Conservation (phyloP, 768 basidiomycete species). For the Leccinum incarnatum region DNA sequence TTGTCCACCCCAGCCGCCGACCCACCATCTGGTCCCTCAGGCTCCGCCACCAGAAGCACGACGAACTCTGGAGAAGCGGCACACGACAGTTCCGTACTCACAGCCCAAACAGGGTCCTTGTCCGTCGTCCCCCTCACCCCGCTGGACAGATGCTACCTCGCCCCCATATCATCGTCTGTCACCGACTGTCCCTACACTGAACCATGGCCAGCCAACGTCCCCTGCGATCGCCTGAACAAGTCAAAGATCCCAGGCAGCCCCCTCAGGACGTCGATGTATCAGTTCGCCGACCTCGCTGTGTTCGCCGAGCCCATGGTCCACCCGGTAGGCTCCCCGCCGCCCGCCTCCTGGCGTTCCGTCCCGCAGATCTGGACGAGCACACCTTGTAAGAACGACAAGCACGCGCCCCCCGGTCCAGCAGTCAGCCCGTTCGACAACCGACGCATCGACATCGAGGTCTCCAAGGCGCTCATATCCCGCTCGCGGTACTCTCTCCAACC, state of each 20-base stretch:
- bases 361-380: slow-evolving; percentile 27
- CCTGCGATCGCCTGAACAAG: slow-evolving; percentile 9
- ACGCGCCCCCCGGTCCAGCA: neutral
- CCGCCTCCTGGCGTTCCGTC: slow-evolving; percentile 13
- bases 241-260: slow-evolving; percentile 18
- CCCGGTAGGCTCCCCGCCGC: slow-evolving; percentile 9
- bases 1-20: slow-evolving; percentile 2
- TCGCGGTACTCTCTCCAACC: slow-evolving; percentile 15
- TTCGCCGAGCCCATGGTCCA: neutral
- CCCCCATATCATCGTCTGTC: slow-evolving; percentile 9
- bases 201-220: slow-evolving; percentile 15
- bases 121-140: no score
- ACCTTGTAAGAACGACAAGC: slow-evolving; percentile 11
- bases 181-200: slow-evolving; percentile 24
- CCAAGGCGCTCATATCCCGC: slow-evolving; percentile 22
- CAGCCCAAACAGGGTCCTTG: neutral
- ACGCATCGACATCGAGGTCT: slow-evolving; percentile 1
- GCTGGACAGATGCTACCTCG: slow-evolving; percentile 15
- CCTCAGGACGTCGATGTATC: slow-evolving; percentile 17
- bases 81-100: slow-evolving; percentile 10
- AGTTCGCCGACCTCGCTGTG: neutral
- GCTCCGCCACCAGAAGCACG: neutral
- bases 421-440: slow-evolving; percentile 2
- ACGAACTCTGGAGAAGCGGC: slow-evolving; percentile 6
- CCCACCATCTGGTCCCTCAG: neutral